Percentiles rank a stretch among this genome's conserved stretches.
phyloP scores from a whole-genome alignment of 192 early-diverging fungal species.

The Umbelopsis sp. region DNA sequence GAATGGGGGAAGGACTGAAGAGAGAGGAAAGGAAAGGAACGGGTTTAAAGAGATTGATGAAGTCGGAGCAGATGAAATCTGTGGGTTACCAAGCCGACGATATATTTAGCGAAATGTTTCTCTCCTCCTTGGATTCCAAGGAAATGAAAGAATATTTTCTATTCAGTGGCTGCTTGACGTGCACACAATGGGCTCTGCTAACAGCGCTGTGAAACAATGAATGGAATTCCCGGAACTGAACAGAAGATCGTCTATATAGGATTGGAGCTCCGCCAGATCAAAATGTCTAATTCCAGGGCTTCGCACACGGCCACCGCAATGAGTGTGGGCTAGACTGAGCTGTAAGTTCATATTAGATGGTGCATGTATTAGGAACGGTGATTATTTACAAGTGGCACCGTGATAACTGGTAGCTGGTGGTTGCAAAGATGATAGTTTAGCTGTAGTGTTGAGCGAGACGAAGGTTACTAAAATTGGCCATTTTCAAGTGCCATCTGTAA shows the following conservation, averaged over 20 bases:
- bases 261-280: not conserved
- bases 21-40: not conserved
- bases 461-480: not conserved
- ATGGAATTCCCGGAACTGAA: conserved; percentile 19
- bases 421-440: not conserved
- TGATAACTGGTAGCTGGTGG: not conserved
- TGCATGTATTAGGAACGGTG: too few relatives aligned
- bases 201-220: not conserved
- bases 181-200: not conserved
- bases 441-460: not conserved
- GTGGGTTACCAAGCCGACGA: not conserved
- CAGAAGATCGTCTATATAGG: not conserved
- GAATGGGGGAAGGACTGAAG: too few relatives aligned
- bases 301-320: too few relatives aligned
- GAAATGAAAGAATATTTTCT: conserved; percentile 15
- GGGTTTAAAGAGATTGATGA: not conserved
- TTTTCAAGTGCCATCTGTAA: not conserved
- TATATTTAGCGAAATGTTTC: conserved; percentile 4
- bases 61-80: not conserved
- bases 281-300: too few relatives aligned
- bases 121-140: conserved; percentile 10
- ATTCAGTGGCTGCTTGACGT: conserved; percentile 16
- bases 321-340: too few relatives aligned
- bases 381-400: too few relatives aligned
- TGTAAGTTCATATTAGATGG: too few relatives aligned